These are phyloP conservation scores for Hsuehochloa calcarea DNA, from an alignment of 176 grass and related monocot genomes.

Conservation along the genomic window DNA sequence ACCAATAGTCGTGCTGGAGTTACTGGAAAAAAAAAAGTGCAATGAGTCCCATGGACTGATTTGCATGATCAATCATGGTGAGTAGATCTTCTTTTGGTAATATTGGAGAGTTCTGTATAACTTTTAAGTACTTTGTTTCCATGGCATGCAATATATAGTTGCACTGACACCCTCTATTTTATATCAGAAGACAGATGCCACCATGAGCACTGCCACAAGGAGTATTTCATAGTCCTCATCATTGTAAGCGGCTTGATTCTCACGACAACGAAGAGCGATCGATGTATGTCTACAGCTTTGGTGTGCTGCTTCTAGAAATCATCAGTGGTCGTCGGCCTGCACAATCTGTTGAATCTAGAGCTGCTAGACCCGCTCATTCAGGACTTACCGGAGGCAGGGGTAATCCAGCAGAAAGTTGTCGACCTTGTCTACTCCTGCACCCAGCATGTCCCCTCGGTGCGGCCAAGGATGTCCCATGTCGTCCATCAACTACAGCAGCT, in stretches of 20 bases:
- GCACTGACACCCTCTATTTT: constrained; percentile 1
- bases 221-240: constrained; percentile 76
- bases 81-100: constrained; percentile 17
- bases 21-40: constrained; percentile 58
- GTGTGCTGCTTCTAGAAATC: constrained; percentile 89
- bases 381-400: constrained; percentile 68
- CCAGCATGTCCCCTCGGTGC: constrained; percentile 89
- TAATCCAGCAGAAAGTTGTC: constrained; percentile 89
- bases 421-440: constrained; percentile 93
- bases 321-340: constrained; percentile 78
- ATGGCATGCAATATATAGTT: neutral
- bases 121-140: neutral
- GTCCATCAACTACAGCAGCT: constrained; percentile 93
- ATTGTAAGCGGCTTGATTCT: constrained; percentile 87
- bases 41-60: constrained; percentile 67
- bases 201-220: constrained; percentile 61
- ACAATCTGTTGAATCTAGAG: constrained; percentile 79
- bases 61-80: constrained; percentile 74
- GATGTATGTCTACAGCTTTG: constrained; percentile 97
- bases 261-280: constrained; percentile 88
- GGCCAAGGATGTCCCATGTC: constrained; percentile 94
- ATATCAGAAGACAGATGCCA: constrained; percentile 55
- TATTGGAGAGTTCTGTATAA: neutral
- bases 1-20: constrained; percentile 31
- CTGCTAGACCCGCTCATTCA: constrained; percentile 83